Base-by-base conservation (phyloP, 2,329 filamentous ascomycete genomes). In the Rugonectria rugulosa region DNA sequence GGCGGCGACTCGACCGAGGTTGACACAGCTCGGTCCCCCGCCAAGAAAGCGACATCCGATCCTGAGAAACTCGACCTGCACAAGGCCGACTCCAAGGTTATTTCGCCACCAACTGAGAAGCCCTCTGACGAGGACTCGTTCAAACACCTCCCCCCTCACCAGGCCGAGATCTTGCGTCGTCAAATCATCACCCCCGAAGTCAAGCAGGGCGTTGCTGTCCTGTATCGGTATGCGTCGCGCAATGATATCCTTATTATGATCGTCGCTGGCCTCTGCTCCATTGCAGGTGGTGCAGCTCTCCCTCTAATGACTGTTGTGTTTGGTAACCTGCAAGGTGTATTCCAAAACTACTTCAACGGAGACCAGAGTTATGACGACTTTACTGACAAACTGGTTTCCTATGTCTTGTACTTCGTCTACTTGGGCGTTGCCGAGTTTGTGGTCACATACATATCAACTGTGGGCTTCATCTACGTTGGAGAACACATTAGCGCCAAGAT, bases 401-500 rank as follows among this genome's bases (percentile, higher is more conserved):
- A 88, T 64, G 89, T 92, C 10, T 75, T 96, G 29, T 96, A 96
- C 74, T 95, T 96, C 62, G 77, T 97, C 27, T 96, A 96, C 71
- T 82, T 97, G 41, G 92, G 85, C 37, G 86, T 96, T 54, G 92
- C 81, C 60, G 89, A 93, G 69, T 96, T 96, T 62, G 74, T 90
- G 40, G 87, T 88, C 3, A 83, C 88, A 38, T 96, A 96, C 71
- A 78, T 96, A 56, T 83, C 86, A 20, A 97, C 93, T 0, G 87
- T 96, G 15, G 91, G 91, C 17, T 97, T 96, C 77, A 96, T 97
- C 65, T 97, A 92, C 68, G 88, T 87, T 0, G 91, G 90, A 53
- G 90, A 94, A 72, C 88, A 92, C 68, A 86, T 93, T 69, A 87
- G 87, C 54, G 84, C 85, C 59, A 91, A 92, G 76, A 90, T 93